Evolutionary conservation across 1,284 basidiomycete species (phyloP), one percentile per base, ranked within the genome.

Genomic region (Cutaneotrichosporon dermatis): DNA sequence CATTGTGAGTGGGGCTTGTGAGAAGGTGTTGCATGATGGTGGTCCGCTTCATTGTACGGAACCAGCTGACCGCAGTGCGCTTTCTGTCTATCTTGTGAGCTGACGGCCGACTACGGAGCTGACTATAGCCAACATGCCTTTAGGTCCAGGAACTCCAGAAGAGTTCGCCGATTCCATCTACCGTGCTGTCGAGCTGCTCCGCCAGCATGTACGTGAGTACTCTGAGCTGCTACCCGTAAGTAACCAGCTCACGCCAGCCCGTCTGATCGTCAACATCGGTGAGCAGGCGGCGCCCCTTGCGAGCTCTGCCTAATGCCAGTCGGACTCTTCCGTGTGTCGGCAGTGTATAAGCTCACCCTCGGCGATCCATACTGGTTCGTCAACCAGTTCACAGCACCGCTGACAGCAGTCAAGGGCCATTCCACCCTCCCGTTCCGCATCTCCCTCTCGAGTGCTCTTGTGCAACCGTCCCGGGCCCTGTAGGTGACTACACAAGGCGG

Each of bases 261-360:
- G 69, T 40, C 59, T 74, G 48, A 70, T 75, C 35, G 69, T 75
- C 45, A 73, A 75, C 59, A 71, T 76, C 44, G 66, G 70, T 72
- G 37, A 43, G n/a, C n/a, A n/a, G n/a, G n/a, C n/a, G n/a, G n/a
- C n/a, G n/a, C n/a, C n/a, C n/a, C n/a, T n/a, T n/a, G n/a, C n/a
- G 68, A 25, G 25, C 25, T 25, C 25, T 25, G 39, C 40, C 61
- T 57, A 13, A 48, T 37, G 11, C 42, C 64, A 69, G 70, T 79
- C 49, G 78, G 78, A n/a, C 55, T 76, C 43, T 70, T 78, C 54
- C 67, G 68, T 40, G 74, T 79, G 8, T 77, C 76, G 2, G 66
- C 71, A 2, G 69, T 79, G 11, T 79, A 78, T 65, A 64, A 69
- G 13, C 66, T 79, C n/a, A 74, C 74, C 6, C 51, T 60, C n/a